A percentile compares a stretch with the other conserved stretches of the same genome.
These are phyloP conservation scores for Heritiera littoralis DNA, from an alignment of 345 rosid genomes.

Conservation along the genomic window DNA sequence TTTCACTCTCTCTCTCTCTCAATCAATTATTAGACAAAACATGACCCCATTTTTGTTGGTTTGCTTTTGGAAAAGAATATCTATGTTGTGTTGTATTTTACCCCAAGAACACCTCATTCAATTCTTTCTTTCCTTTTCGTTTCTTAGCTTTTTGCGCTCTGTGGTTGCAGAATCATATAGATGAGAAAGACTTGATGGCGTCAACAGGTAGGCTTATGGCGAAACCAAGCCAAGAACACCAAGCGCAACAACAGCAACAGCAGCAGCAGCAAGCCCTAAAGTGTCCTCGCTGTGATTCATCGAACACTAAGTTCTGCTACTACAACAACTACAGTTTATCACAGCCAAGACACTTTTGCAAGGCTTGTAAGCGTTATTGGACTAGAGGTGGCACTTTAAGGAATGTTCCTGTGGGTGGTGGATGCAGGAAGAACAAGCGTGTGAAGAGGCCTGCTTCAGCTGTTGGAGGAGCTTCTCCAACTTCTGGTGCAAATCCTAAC, in stretches of 20 bases:
- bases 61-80: constrained; percentile 48
- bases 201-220: constrained; percentile 46
- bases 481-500: constrained; percentile 28
- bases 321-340: constrained; percentile 79
- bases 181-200: constrained; percentile 56
- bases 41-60: constrained; percentile 33
- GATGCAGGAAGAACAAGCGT: constrained; percentile 72
- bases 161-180: constrained; percentile 42
- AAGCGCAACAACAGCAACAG: constrained; percentile 36
- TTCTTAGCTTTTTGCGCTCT: not conserved
- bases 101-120: constrained; percentile 29
- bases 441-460: constrained; percentile 47
- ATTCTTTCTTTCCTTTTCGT: constrained; percentile 23
- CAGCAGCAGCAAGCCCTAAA: constrained; percentile 44
- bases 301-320: constrained; percentile 79
- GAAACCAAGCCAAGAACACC: constrained; percentile 38
- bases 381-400: constrained; percentile 67
- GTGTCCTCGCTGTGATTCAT: constrained; percentile 79
- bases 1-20: constrained; percentile 28
- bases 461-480: constrained; percentile 31
- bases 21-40: constrained; percentile 35
- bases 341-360: constrained; percentile 73
- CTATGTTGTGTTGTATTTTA: constrained; percentile 32
- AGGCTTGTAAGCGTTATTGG: constrained; percentile 78
- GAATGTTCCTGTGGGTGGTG: constrained; percentile 77